A percentile compares a stretch with the other conserved stretches of the same genome.
Conservation (phyloP, 768 basidiomycete genomes). For the Psilocybe subaeruginosa region DNA sequence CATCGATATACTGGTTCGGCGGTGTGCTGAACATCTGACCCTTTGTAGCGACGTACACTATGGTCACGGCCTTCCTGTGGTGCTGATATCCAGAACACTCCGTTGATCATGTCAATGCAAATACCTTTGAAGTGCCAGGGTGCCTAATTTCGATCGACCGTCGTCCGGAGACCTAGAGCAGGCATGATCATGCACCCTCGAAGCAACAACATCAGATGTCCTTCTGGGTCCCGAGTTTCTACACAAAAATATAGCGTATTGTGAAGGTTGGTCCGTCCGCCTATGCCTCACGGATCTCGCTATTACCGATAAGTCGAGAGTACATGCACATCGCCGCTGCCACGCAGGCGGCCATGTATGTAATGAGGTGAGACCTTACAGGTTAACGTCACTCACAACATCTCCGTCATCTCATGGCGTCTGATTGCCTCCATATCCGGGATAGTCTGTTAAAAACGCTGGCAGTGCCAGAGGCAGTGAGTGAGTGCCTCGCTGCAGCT, state of each 20-base stretch:
- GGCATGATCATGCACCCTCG: slow-evolving; percentile 14
- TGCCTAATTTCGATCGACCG: slow-evolving; percentile 3
- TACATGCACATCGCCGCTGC: not conserved
- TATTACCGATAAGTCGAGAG: slow-evolving; percentile 6
- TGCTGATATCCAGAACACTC: not conserved
- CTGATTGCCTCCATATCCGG: slow-evolving; percentile 9
- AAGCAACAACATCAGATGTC: slow-evolving; percentile 13
- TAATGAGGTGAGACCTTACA: not conserved
- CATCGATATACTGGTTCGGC: not conserved
- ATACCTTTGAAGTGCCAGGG: slow-evolving; percentile 8
- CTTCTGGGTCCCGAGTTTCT: slow-evolving; percentile 5
- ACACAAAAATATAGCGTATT: not conserved
- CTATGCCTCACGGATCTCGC: slow-evolving; percentile 10
- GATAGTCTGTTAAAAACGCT: not conserved
- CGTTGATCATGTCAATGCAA: slow-evolving; percentile 6
- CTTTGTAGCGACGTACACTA: not conserved
- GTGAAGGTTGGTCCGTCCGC: slow-evolving; percentile 19
- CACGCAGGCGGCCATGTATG: too few relatives aligned
- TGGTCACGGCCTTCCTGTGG: too few relatives aligned
- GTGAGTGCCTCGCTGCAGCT: slow-evolving; percentile 9
- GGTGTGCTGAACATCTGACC: not conserved
- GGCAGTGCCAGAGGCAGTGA: not conserved
- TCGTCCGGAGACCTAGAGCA: not conserved
- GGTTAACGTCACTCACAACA: slow-evolving; percentile 1
- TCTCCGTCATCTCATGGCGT: slow-evolving; percentile 5